Percentiles rank a stretch among this genome's conserved stretches.
phyloP scores from a whole-genome alignment of 441 rosid species.

The Erodium texanum region DNA sequence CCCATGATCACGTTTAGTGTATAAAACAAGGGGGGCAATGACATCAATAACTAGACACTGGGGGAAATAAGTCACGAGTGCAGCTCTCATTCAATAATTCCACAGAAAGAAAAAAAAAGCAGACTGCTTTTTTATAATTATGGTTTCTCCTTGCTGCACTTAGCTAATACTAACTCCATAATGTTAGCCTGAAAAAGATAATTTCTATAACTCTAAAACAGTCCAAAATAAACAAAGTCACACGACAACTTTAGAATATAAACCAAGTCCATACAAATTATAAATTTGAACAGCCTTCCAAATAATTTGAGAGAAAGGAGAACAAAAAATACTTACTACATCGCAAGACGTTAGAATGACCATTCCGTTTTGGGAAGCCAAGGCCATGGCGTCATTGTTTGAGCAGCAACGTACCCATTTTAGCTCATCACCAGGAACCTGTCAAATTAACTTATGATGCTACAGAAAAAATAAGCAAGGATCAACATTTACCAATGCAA shows the following conservation, averaged over 20 bases:
- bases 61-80: background rate
- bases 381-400: slow-evolving; percentile 82
- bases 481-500: background rate
- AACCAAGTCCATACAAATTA: background rate
- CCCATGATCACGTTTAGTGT: background rate
- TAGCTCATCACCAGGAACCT: slow-evolving; percentile 93
- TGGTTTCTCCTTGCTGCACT: background rate
- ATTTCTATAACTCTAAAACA: background rate
- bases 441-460: slow-evolving; percentile 17
- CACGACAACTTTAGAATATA: background rate
- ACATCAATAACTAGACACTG: background rate
- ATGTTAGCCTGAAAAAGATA: background rate
- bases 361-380: slow-evolving; percentile 97
- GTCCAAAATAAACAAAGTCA: background rate
- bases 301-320: background rate
- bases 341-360: slow-evolving; percentile 77
- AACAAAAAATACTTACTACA: slow-evolving; percentile 37
- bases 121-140: background rate
- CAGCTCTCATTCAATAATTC: background rate
- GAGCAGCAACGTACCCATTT: slow-evolving; percentile 95
- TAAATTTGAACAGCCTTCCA: slow-evolving; percentile 6
- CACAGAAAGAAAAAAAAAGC: background rate
- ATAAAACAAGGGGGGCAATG: background rate
- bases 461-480: slow-evolving; percentile 1
- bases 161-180: background rate